Evolutionary conservation across 768 basidiomycete genomes (phyloP), one percentile per base, ranked within the genome.

Genomic region (Naganishia vaughanmartiniae): DNA sequence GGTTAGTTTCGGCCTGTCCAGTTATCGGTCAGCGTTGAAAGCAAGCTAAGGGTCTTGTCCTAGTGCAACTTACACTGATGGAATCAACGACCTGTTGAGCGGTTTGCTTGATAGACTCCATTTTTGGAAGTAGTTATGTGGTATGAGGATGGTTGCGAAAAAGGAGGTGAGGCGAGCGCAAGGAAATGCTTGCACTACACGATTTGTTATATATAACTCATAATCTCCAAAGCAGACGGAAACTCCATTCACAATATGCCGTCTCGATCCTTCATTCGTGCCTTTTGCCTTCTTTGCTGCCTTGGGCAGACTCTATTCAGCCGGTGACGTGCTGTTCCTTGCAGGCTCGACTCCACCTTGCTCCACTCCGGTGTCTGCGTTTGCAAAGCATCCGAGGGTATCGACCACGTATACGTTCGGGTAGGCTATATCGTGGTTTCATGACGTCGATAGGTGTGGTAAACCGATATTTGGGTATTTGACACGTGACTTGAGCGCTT

Each of bases 81-180:
- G 46, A 14, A 34, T 58, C 69, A 30, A 33, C 39, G 30, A 42
- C 57, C 36, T 34, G 48, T 48, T 70, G 66, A 24, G 39, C 66
- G 24, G 66, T 63, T 54, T 70, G 69, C 60, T 70, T 70, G 58
- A 70, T 70, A 31, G 56, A 31, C 46, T 70, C 69, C 51, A 70
- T 67, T 65, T 6, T 65, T n/a, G n/a, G n/a, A 10, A n/a, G 14
- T 19, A 33, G 28, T 5, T 33, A 33, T 28, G 55, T 9, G 33
- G 15, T 33, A 30, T 33, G 26, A 3, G 33, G 11, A 56, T 33
- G 55, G 19, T 56, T 56, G 7, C 4, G 3, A 26, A 33, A 15
- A 9, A 42, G 42, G 42, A 2, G 7, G 14, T 11, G 10, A 15
- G n/a, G 14, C 42, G 42, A 42, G 42, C 7, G 17, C 10, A 11